Evolutionary conservation across 2,329 filamentous ascomycete genomes (phyloP).

Genomic region (Ophiocordyceps sinensis): DNA sequence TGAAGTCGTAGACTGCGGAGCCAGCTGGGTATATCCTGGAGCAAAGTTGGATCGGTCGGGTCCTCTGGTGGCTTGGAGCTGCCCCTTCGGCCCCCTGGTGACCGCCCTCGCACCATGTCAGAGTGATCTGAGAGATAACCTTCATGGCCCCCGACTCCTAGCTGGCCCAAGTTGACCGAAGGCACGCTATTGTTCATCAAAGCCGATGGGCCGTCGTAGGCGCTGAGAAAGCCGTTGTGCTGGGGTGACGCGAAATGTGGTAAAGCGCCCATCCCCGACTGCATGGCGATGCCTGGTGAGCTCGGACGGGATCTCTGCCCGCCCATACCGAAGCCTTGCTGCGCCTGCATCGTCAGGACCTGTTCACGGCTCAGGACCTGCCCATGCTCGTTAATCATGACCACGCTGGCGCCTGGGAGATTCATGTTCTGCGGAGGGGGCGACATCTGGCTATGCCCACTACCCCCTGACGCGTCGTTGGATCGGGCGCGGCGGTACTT

Average conservation of each 20-base stretch:
- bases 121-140: conserved; percentile 91
- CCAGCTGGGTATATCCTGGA: conserved; percentile 95
- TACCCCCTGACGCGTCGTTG: conserved; percentile 57
- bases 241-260: conserved; percentile 73
- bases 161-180: conserved; percentile 55
- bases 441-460: conserved; percentile 47
- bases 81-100: conserved; percentile 79
- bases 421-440: conserved; percentile 48
- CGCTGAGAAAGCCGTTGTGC: conserved; percentile 85
- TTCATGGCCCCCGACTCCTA: conserved; percentile 56
- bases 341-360: conserved; percentile 64
- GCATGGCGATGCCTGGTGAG: conserved; percentile 78
- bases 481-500: conserved; percentile 90
- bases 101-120: conserved; percentile 79
- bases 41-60: conserved; percentile 75
- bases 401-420: conserved; percentile 60
- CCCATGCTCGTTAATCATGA: conserved; percentile 91
- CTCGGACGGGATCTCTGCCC: conserved; percentile 72
- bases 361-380: conserved; percentile 79
- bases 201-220: conserved; percentile 65
- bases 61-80: conserved; percentile 97
- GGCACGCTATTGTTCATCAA: conserved; percentile 57
- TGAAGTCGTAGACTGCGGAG: conserved; percentile 85
- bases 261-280: conserved; percentile 46
- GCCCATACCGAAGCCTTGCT: conserved; percentile 44